Percentiles rank a stretch among this genome's conserved stretches.
These are phyloP conservation scores for Candida arabinofermentans DNA, from an alignment of 805 yeast species.

Conservation along the genomic window DNA sequence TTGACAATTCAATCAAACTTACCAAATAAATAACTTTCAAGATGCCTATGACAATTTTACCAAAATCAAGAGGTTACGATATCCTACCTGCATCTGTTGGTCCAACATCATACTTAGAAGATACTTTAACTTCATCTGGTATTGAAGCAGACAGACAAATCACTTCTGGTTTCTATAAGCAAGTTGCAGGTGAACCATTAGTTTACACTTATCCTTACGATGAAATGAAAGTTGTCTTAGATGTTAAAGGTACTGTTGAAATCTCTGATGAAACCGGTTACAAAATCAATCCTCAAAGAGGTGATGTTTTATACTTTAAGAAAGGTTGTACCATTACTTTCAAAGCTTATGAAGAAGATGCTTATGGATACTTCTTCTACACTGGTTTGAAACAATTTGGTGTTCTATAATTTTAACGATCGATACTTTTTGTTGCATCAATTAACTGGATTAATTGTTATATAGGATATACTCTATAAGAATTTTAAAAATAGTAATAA, in stretches of 20 bases:
- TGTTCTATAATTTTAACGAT: slow-evolving; percentile 13
- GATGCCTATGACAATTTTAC: slow-evolving; percentile 54
- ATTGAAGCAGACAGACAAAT: slow-evolving; percentile 54
- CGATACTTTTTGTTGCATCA: too few relatives aligned
- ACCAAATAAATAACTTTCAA: slow-evolving; percentile 14
- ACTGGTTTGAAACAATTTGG: slow-evolving; percentile 48
- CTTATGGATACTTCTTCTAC: slow-evolving; percentile 57
- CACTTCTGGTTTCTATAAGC: slow-evolving; percentile 64
- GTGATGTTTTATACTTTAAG: slow-evolving; percentile 62
- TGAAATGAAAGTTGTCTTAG: slow-evolving; percentile 65
- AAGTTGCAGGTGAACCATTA: slow-evolving; percentile 61
- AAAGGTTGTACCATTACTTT: slow-evolving; percentile 63
- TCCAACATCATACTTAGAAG: slow-evolving; percentile 65
- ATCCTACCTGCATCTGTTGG: slow-evolving; percentile 56
- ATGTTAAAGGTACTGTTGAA: slow-evolving; percentile 57
- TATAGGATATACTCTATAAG: too few relatives aligned
- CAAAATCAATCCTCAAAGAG: slow-evolving; percentile 52
- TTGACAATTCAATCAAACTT: too few relatives aligned
- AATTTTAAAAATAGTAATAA: too few relatives aligned
- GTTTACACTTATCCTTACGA: slow-evolving; percentile 60
- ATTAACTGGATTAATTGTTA: too few relatives aligned
- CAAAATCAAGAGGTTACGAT: slow-evolving; percentile 49
- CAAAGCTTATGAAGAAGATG: slow-evolving; percentile 42
- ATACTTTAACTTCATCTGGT: slow-evolving; percentile 51
- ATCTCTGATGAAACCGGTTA: slow-evolving; percentile 61